Percentiles rank a stretch among this genome's conserved stretches.
Evolutionary conservation across 2,329 filamentous ascomycete species (phyloP).

Genomic region (Cercospora zeina): DNA sequence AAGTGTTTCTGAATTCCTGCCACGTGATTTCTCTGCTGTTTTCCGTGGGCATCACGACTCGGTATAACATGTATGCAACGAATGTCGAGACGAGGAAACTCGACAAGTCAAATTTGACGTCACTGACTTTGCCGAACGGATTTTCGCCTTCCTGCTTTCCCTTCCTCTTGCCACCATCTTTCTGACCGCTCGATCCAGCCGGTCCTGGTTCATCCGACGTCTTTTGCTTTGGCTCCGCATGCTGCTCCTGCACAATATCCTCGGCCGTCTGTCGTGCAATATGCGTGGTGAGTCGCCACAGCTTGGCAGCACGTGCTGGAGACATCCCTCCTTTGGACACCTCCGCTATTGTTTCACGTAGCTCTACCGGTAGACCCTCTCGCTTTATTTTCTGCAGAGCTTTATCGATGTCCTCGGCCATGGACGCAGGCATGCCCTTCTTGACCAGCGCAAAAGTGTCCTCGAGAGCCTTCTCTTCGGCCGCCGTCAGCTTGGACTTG

Average conservation of each 20-base stretch:
- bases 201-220: slow-evolving; percentile 50
- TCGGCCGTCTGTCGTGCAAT: slow-evolving; percentile 56
- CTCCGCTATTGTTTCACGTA: slow-evolving; percentile 63
- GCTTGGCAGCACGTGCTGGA: slow-evolving; percentile 64
- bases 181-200: slow-evolving; percentile 41
- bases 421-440: slow-evolving; percentile 61
- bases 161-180: slow-evolving; percentile 46
- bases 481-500: slow-evolving; percentile 52
- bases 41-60: slow-evolving; percentile 66
- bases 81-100: slow-evolving; percentile 60
- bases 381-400: slow-evolving; percentile 64
- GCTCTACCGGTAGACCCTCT: slow-evolving; percentile 68
- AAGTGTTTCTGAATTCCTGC: slow-evolving; percentile 92
- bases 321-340: slow-evolving; percentile 54
- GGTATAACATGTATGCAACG: slow-evolving; percentile 63
- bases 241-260: slow-evolving; percentile 39
- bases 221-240: slow-evolving; percentile 45
- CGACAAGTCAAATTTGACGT: slow-evolving; percentile 57
- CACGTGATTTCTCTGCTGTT: slow-evolving; percentile 83
- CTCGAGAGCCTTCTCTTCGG: slow-evolving; percentile 61
- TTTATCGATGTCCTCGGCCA: slow-evolving; percentile 60
- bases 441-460: slow-evolving; percentile 59
- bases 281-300: slow-evolving; percentile 58
- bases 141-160: slow-evolving; percentile 34
- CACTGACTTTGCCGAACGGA: slow-evolving; percentile 43